phyloP scores from a whole-genome alignment of 148 eudicot genomes.

The Fagopyrum tataricum region DNA sequence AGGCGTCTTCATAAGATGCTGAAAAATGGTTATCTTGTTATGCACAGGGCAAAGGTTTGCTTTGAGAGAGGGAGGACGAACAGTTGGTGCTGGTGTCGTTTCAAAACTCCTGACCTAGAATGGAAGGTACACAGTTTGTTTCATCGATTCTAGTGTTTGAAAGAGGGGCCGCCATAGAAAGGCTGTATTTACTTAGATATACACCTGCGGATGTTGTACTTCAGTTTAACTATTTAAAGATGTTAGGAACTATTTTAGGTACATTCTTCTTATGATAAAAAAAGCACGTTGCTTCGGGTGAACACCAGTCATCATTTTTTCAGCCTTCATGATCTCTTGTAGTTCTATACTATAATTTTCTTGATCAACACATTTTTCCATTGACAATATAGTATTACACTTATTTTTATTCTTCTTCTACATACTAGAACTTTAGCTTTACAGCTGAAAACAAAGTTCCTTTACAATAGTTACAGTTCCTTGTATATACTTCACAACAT shows the following conservation, averaged over 20 bases:
- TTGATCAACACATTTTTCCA: background rate
- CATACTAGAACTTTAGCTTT: no score
- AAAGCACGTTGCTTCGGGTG: background rate
- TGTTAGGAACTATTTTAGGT: background rate
- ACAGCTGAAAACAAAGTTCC: no score
- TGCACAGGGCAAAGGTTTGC: slow-evolving; percentile 92
- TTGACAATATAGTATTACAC: background rate
- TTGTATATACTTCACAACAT: background rate
- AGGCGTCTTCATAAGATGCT: background rate
- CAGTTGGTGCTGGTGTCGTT: slow-evolving; percentile 84
- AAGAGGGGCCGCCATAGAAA: background rate
- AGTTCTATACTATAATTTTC: background rate
- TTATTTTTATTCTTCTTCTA: no score
- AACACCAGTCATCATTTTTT: background rate
- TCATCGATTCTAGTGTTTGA: background rate
- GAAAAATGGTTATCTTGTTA: background rate
- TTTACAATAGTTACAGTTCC: background rate
- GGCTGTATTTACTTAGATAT: background rate
- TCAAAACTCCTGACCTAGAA: slow-evolving; percentile 52
- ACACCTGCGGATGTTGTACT: slow-evolving; percentile 2
- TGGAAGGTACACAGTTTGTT: background rate
- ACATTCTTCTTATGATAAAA: background rate
- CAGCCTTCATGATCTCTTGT: background rate
- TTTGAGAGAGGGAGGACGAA: slow-evolving; percentile 83
- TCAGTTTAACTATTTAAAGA: background rate